Percentiles rank a stretch among this genome's conserved stretches.
Evolutionary conservation across 768 basidiomycete genomes (phyloP).

Genomic region (Rhodocollybia butyracea): DNA sequence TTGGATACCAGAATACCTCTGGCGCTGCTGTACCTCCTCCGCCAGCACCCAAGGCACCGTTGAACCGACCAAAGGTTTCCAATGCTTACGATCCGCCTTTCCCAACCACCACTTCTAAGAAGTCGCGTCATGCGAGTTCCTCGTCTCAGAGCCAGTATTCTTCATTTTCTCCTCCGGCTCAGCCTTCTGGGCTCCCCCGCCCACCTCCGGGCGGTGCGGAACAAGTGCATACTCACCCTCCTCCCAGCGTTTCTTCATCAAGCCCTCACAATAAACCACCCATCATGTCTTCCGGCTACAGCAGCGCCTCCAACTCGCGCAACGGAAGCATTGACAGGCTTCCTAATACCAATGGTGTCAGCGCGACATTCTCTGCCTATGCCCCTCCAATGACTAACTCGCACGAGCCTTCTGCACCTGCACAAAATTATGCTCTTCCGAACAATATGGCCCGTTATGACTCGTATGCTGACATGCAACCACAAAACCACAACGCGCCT

Average conservation of each 20-base stretch:
- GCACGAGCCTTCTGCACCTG: not conserved
- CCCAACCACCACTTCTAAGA: constrained; percentile 36
- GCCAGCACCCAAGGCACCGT: constrained; percentile 35
- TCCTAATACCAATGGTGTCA: not conserved
- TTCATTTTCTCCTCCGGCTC: constrained; percentile 12
- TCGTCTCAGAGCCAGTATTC: constrained; percentile 19
- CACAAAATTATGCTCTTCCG: not conserved
- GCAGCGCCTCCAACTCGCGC: not conserved
- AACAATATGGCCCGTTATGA: not conserved
- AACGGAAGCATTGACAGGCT: not conserved
- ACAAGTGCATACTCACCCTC: constrained; percentile 7
- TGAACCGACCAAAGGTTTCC: constrained; percentile 60
- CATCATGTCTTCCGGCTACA: not conserved
- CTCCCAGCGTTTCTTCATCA: constrained; percentile 8
- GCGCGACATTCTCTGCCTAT: not conserved
- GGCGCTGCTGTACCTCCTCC: constrained; percentile 26
- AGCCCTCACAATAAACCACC: not conserved
- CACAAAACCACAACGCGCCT: not conserved
- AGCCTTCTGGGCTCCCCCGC: not conserved
- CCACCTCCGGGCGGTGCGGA: not conserved
- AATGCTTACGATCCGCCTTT: constrained; percentile 82
- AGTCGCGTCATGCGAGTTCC: constrained; percentile 28
- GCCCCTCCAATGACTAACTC: not conserved
- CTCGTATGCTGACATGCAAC: not conserved
- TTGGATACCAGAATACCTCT: constrained; percentile 14